phyloP scores from a whole-genome alignment of 371 early-diverging fungal genomes.

The Circinella umbellata region DNA sequence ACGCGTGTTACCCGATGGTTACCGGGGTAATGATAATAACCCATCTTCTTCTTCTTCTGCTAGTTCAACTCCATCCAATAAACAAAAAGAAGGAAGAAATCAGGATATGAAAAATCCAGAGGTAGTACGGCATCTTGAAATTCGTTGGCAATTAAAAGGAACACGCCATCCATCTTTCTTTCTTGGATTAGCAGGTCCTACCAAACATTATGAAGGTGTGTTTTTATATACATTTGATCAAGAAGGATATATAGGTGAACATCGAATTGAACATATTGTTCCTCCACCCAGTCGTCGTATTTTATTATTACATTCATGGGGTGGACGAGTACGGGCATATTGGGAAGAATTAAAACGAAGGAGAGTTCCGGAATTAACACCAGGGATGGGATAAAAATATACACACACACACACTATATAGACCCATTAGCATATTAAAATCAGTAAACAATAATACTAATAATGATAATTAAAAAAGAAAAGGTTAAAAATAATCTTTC shows the following conservation, averaged over 20 bases:
- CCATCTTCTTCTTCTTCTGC: neutral
- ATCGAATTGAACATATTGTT: conserved; percentile 62
- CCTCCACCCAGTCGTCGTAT: conserved; percentile 64
- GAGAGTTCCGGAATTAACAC: conserved; percentile 35
- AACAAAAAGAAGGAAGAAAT: neutral
- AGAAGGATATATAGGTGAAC: conserved; percentile 56
- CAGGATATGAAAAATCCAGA: conserved; percentile 22
- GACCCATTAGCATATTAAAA: neutral
- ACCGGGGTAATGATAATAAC: conserved; percentile 8
- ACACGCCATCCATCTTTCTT: conserved; percentile 39
- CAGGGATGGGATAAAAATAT: conserved; percentile 24
- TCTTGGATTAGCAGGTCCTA: conserved; percentile 11
- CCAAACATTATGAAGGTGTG: conserved; percentile 49
- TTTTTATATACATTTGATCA: conserved; percentile 61
- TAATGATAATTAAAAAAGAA: no score
- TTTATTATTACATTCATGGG: conserved; percentile 50
- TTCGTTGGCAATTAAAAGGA: conserved; percentile 61
- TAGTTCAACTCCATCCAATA: neutral
- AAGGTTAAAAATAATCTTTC: no score
- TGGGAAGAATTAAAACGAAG: conserved; percentile 31
- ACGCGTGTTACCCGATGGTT: conserved; percentile 38
- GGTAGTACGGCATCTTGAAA: conserved; percentile 37
- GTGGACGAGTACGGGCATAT: conserved; percentile 48
- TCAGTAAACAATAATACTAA: no score
- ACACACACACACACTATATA: neutral